phyloP scores from a whole-genome alignment of 768 basidiomycete species.

The Termitomyces sp. region DNA sequence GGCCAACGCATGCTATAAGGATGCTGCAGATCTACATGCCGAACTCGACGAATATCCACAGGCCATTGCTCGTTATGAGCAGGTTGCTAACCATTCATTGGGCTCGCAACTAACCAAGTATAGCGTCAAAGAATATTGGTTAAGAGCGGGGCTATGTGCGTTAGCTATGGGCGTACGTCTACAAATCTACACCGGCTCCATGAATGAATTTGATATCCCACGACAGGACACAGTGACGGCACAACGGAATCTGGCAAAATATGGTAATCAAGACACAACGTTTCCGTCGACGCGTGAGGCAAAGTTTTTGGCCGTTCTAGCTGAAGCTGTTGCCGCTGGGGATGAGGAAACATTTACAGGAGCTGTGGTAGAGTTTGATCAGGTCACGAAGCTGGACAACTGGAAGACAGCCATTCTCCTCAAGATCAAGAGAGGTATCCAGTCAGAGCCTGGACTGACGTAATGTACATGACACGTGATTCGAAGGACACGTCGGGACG shows the following conservation, averaged over 20 bases:
- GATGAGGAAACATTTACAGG: slow-evolving; percentile 66
- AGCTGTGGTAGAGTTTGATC: slow-evolving; percentile 90
- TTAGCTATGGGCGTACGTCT: slow-evolving; percentile 77
- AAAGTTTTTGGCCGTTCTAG: slow-evolving; percentile 77
- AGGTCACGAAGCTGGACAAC: slow-evolving; percentile 88
- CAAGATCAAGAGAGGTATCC: slow-evolving; percentile 81
- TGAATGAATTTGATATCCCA: background rate
- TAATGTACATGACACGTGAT: slow-evolving; percentile 18
- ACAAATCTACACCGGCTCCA: background rate
- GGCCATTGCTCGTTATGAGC: slow-evolving; percentile 87
- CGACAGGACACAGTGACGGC: slow-evolving; percentile 80
- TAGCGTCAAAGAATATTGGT: slow-evolving; percentile 98
- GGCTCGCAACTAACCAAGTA: slow-evolving; percentile 89
- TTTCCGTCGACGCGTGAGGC: slow-evolving; percentile 89
- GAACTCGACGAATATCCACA: slow-evolving; percentile 81
- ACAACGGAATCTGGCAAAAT: slow-evolving; percentile 73
- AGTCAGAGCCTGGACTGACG: slow-evolving; percentile 40
- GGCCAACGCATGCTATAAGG: slow-evolving; percentile 93
- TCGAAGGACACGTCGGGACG: background rate
- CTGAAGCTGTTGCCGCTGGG: slow-evolving; percentile 60
- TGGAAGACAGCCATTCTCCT: slow-evolving; percentile 94
- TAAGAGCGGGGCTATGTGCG: slow-evolving; percentile 82
- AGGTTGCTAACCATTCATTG: slow-evolving; percentile 84
- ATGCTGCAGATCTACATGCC: slow-evolving; percentile 93
- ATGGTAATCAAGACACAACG: slow-evolving; percentile 77